These are phyloP conservation scores for Tilletia setariae DNA, from an alignment of 1,284 basidiomycete genomes.

Conservation along the genomic window DNA sequence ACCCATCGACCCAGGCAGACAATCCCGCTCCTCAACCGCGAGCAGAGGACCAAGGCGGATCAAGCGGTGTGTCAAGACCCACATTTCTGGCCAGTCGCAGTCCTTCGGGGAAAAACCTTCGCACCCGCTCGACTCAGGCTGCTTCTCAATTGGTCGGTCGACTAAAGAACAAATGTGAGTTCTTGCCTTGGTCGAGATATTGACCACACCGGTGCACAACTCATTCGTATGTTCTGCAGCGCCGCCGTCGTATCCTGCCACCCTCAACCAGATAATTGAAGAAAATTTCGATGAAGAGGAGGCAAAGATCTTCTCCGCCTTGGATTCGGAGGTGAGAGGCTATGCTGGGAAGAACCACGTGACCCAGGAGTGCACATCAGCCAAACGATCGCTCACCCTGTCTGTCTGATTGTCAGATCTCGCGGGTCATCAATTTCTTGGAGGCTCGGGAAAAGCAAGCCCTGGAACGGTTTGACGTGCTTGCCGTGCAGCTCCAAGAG, in stretches of 20 bases:
- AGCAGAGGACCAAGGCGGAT: too few species aligned
- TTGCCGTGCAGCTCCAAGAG: slow-evolving; percentile 67
- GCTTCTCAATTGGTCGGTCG: not conserved
- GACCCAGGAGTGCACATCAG: not conserved
- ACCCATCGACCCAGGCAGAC: too few species aligned
- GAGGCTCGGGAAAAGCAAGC: slow-evolving; percentile 70
- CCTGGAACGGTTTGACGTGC: slow-evolving; percentile 59
- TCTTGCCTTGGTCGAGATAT: not conserved
- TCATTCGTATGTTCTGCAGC: not conserved
- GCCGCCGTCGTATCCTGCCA: slow-evolving; percentile 17
- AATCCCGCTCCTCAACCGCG: too few species aligned
- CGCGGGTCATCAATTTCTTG: slow-evolving; percentile 64
- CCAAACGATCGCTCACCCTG: not conserved
- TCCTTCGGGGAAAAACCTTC: not conserved
- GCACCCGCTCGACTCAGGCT: not conserved
- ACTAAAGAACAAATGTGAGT: not conserved
- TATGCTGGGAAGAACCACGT: not conserved
- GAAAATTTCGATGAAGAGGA: slow-evolving; percentile 68
- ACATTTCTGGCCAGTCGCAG: not conserved
- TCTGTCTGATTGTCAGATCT: slow-evolving; percentile 4
- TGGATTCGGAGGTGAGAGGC: slow-evolving; percentile 33
- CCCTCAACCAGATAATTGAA: slow-evolving; percentile 28
- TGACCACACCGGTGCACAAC: not conserved
- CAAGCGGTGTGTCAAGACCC: too few species aligned
- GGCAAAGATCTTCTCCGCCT: slow-evolving; percentile 61